Base-by-base conservation (phyloP, 2,329 filamentous ascomycete genomes). In the Diaporthe sp. region DNA sequence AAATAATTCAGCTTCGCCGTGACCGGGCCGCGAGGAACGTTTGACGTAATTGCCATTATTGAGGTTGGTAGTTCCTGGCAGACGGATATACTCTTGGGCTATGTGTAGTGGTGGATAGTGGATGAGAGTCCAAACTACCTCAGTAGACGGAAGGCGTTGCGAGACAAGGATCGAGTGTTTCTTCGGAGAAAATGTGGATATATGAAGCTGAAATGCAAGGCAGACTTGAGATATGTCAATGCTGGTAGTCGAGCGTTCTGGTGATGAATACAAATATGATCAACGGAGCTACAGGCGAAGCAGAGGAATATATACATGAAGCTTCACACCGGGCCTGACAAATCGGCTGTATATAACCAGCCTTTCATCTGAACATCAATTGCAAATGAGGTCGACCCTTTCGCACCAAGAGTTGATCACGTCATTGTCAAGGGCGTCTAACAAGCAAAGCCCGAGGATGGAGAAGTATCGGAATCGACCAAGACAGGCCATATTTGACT, bases 1-100 rank as follows among this genome's bases (percentile, higher is more conserved):
- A 89, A 94, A 87, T 93, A 96, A 84, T 90, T 89, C 42, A 96
- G 85, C n/a, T 82, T 83, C 13, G 92, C 89, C 61, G 86, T 86
- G 75, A 93, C 89, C 77, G 90, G 86, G 76, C 94, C 94, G 74
- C 90, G 84, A 52, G 88, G 88, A 17, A 88, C 80, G 28, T 75
- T 72, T 58, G 83, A 81, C 57, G 84, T 78, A 78, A 85, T 82
- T 77, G 85, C 83, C 85, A 87, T 87, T 76, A 73, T 78, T 73
- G 77, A 13, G 30, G 28, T 4, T 71, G 7, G 33, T 13, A 28
- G 3, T 38, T 25, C 13, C 30, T 38, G 35, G 35, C 5, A 9
- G 50, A 8, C 6, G 22, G 28, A 10, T 9, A n/a, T 28, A 10
- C 30, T 12, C 8, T 13, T 45, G 28, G 60, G 9, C 9, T 33